Evolutionary conservation across 1,139 yeast genomes (phyloP).

Genomic region (Suhomyces terraborum): DNA sequence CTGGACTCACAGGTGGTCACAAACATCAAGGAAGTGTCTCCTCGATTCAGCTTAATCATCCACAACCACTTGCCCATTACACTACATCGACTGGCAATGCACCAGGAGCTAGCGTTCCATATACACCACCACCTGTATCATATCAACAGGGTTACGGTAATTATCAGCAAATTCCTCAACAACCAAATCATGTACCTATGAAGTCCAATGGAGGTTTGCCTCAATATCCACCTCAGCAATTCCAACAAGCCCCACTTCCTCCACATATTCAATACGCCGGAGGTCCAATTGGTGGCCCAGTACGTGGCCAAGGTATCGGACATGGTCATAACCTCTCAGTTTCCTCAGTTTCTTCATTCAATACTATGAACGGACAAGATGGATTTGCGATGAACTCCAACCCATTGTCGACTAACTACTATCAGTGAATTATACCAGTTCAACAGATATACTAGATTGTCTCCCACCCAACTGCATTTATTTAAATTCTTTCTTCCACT

Average conservation of each 20-base stretch:
- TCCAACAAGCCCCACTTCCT: conserved; percentile 3
- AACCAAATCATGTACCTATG: conserved; percentile 3
- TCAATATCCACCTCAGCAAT: conserved; percentile 4
- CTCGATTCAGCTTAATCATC: conserved; percentile 14
- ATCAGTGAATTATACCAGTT: conserved; percentile 2
- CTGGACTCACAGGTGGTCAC: conserved; percentile 3
- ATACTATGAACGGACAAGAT: conserved; percentile 1
- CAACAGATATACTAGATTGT: not conserved
- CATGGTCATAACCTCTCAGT: conserved; percentile 10
- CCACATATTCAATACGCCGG: conserved; percentile 4
- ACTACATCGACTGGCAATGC: conserved; percentile 10
- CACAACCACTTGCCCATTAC: conserved; percentile 14
- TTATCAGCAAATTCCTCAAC: conserved; percentile 6
- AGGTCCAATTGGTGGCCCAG: not conserved
- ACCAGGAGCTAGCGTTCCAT: conserved; percentile 1
- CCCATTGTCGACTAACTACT: conserved; percentile 9
- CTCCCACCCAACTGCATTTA: conserved; percentile 7
- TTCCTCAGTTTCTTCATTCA: conserved; percentile 9
- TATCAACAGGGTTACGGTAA: conserved; percentile 6
- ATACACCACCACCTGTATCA: conserved; percentile 9
- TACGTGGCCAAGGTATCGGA: conserved; percentile 5
- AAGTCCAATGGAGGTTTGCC: not conserved
- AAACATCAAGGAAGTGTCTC: conserved; percentile 15
- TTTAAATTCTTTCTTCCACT: conserved; percentile 1
- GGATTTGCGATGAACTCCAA: conserved; percentile 7